Evolutionary conservation across 1,139 yeast genomes (phyloP).

Genomic region (Pichia sp.): DNA sequence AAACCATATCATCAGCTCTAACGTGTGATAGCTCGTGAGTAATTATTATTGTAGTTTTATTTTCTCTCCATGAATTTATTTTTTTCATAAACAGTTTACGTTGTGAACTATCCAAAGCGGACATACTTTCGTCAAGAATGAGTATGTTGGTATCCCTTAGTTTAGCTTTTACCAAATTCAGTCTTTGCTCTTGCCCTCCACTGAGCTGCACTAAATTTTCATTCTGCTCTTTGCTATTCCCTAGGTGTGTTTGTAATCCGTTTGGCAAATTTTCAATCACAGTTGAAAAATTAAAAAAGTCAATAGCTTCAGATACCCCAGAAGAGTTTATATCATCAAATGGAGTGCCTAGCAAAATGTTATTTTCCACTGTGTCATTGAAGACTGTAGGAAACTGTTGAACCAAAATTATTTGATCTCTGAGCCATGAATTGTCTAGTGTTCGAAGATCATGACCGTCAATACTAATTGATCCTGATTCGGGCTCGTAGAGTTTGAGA

Average conservation of each 20-base stretch:
- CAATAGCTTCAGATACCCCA: conserved; percentile 39
- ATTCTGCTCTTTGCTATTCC: conserved; percentile 21
- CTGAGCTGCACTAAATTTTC: conserved; percentile 45
- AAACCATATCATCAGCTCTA: conserved; percentile 55
- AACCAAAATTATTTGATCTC: conserved; percentile 61
- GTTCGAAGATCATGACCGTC: conserved; percentile 47
- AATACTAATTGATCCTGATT: conserved; percentile 47
- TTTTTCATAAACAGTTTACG: conserved; percentile 43
- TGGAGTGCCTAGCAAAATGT: conserved; percentile 48
- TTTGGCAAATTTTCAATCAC: conserved; percentile 45
- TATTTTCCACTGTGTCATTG: conserved; percentile 57
- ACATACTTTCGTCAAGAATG: conserved; percentile 78
- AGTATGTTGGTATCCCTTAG: conserved; percentile 68
- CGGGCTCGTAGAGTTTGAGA: conserved; percentile 47
- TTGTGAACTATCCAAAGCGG: conserved; percentile 64
- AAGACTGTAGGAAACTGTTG: conserved; percentile 69
- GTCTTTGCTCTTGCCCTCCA: conserved; percentile 86
- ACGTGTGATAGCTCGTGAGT: conserved; percentile 73
- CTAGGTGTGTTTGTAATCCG: conserved; percentile 52
- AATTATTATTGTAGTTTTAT: conserved; percentile 70
- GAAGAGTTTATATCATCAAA: conserved; percentile 9
- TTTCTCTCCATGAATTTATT: conserved; percentile 56
- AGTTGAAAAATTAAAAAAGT: conserved; percentile 47
- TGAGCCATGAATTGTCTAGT: conserved; percentile 50
- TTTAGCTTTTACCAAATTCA: conserved; percentile 79